A percentile compares a stretch with the other conserved stretches of the same genome.
Conservation (phyloP, 2,329 filamentous ascomycete species). For the Madurella fahalii region DNA sequence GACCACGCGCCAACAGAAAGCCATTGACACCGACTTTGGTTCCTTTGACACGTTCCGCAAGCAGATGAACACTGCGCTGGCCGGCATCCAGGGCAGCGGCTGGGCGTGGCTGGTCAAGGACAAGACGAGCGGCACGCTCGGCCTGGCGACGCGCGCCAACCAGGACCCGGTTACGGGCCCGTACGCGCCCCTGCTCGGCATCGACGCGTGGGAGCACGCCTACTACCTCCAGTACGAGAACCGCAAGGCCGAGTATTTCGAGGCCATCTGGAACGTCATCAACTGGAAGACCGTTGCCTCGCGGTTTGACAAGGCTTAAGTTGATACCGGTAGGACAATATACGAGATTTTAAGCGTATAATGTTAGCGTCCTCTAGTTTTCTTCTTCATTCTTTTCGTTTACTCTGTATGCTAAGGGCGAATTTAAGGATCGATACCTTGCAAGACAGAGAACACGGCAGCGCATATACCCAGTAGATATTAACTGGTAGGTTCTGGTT, state of each 20-base stretch:
- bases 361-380: neutral
- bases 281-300: conserved; percentile 91
- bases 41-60: conserved; percentile 60
- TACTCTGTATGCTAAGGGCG: neutral
- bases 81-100: conserved; percentile 78
- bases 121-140: conserved; percentile 56
- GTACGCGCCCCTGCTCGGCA: conserved; percentile 76
- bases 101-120: conserved; percentile 88
- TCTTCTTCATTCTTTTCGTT: too few species aligned
- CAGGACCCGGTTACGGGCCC: conserved; percentile 86
- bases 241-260: conserved; percentile 94
- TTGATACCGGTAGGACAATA: neutral
- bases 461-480: too few species aligned
- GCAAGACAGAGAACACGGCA: too few species aligned
- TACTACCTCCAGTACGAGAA: conserved; percentile 97
- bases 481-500: too few species aligned
- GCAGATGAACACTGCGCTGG: conserved; percentile 63
- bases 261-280: conserved; percentile 87
- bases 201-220: conserved; percentile 95
- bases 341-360: neutral
- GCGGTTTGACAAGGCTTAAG: conserved; percentile 59
- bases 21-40: conserved; percentile 65
- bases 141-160: conserved; percentile 71
- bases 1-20: conserved; percentile 33
- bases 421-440: neutral